Conservation (phyloP, 768 basidiomycete species). For the Antrodiella citrinella region DNA sequence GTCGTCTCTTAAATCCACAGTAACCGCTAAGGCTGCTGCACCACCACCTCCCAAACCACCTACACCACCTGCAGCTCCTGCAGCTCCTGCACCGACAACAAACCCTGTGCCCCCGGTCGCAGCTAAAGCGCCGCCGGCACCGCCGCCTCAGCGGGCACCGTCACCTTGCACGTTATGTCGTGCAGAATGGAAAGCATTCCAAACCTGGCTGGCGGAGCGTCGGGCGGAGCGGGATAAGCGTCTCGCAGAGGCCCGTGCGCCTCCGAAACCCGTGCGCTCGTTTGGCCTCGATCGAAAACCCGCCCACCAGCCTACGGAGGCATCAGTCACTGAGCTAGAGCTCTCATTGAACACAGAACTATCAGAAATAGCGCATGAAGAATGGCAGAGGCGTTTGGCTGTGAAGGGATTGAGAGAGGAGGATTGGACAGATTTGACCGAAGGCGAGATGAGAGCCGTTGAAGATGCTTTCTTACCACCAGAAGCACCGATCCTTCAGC, state of each 20-base stretch:
- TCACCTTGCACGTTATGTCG: conserved; percentile 2
- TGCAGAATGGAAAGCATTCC: conserved; percentile 10
- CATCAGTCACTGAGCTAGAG: background rate
- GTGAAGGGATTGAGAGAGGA: conserved; percentile 6
- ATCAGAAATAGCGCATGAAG: conserved; percentile 2
- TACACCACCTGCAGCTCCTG: background rate
- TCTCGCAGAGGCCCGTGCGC: background rate
- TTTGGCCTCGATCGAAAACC: background rate
- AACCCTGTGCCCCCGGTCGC: background rate
- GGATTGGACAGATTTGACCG: conserved; percentile 11
- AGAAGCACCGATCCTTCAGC: background rate
- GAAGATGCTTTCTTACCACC: conserved; percentile 9
- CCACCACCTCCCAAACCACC: conserved; percentile 2
- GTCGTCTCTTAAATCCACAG: background rate
- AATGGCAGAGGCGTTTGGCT: conserved; percentile 8
- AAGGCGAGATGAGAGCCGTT: conserved; percentile 8
- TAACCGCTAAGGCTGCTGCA: conserved; percentile 2
- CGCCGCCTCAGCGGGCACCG: background rate
- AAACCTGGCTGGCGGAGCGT: conserved; percentile 6
- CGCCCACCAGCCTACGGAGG: background rate
- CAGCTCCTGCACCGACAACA: background rate
- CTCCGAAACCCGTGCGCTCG: background rate
- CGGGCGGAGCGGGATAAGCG: conserved; percentile 8
- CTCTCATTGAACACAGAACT: conserved; percentile 3
- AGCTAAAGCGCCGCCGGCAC: background rate